Percentiles rank a stretch among this genome's conserved stretches.
Evolutionary conservation across 768 basidiomycete genomes (phyloP).

Genomic region (Leucosporidium yakuticum): DNA sequence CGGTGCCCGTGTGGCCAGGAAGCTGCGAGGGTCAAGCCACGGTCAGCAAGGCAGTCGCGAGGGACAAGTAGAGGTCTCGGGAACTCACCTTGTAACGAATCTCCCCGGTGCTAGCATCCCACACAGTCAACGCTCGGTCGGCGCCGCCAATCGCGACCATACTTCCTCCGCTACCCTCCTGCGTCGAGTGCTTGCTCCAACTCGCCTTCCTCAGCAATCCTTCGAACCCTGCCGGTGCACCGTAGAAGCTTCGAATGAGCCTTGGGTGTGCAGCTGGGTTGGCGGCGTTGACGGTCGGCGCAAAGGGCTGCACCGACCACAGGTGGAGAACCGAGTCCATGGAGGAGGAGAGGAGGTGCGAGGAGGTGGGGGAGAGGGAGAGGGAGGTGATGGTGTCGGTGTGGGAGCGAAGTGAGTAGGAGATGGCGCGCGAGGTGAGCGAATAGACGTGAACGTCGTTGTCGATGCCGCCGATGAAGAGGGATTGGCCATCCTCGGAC

Average conservation of each 20-base stretch:
- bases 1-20: slow-evolving; percentile 94
- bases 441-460: slow-evolving; percentile 81
- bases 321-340: slow-evolving; percentile 83
- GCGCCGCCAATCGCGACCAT: slow-evolving; percentile 48
- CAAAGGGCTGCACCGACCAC: slow-evolving; percentile 91
- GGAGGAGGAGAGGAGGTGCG: slow-evolving; percentile 81
- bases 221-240: slow-evolving; percentile 93
- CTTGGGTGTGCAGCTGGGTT: slow-evolving; percentile 53
- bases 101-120: slow-evolving; percentile 40
- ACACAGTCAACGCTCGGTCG: slow-evolving; percentile 47
- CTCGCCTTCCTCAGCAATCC: slow-evolving; percentile 71
- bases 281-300: slow-evolving; percentile 69
- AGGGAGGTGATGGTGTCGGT: slow-evolving; percentile 89
- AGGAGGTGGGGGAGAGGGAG: slow-evolving; percentile 80
- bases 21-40: slow-evolving; percentile 49
- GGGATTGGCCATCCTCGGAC: slow-evolving; percentile 66
- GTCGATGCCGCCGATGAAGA: slow-evolving; percentile 89
- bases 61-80: slow-evolving; percentile 2
- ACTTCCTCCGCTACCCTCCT: slow-evolving; percentile 35
- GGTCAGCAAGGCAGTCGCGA: background rate
- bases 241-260: slow-evolving; percentile 43
- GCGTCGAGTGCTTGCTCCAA: slow-evolving; percentile 51
- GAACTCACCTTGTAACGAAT: slow-evolving; percentile 39
- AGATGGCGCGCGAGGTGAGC: slow-evolving; percentile 51
- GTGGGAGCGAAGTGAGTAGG: slow-evolving; percentile 76